These are phyloP conservation scores for Xylaria sp. DNA, from an alignment of 495 filamentous ascomycete species.

Conservation along the genomic window DNA sequence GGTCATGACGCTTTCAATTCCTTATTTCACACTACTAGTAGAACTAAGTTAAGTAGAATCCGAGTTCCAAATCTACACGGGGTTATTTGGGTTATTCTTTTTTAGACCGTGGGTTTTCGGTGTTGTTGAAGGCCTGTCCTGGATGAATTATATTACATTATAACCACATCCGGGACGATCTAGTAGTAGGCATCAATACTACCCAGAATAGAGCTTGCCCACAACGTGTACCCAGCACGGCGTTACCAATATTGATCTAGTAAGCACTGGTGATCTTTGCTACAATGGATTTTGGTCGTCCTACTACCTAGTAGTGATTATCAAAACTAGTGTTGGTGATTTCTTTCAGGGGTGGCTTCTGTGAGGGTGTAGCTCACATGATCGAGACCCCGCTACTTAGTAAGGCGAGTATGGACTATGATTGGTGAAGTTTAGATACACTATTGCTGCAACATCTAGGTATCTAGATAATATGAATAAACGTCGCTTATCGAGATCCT, in stretches of 20 bases:
- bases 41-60: not conserved
- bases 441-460: slow-evolving; percentile 6
- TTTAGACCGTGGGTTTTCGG: too few relatives aligned
- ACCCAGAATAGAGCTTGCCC: not conserved
- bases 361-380: not conserved
- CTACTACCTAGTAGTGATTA: not conserved
- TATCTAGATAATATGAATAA: not conserved
- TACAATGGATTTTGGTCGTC: not conserved
- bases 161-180: not conserved
- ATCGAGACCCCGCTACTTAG: not conserved
- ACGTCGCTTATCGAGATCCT: not conserved
- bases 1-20: not conserved
- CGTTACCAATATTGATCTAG: not conserved
- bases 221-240: not conserved
- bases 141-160: not conserved
- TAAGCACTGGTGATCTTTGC: not conserved
- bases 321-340: not conserved
- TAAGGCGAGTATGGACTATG: not conserved
- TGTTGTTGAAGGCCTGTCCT: too few relatives aligned
- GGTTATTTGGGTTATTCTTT: too few relatives aligned
- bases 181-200: not conserved
- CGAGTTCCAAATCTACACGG: not conserved
- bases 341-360: not conserved
- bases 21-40: not conserved
- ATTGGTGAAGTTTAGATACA: not conserved